Conservation (phyloP, 75 land plant species). For the Pinus tabuliformis region DNA sequence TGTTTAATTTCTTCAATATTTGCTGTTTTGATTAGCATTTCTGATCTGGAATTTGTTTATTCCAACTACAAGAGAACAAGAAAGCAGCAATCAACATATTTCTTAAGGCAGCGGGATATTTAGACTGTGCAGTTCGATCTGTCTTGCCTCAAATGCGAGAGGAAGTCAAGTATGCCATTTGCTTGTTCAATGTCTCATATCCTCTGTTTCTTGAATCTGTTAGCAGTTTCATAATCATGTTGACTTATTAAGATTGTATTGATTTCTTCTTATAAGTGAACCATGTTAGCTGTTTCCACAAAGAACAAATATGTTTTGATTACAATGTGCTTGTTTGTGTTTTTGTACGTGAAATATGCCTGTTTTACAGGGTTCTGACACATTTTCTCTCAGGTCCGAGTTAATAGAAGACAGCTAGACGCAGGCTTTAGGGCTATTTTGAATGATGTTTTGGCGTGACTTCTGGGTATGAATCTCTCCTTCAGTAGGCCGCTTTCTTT, state of each 20-base stretch:
- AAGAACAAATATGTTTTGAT: constrained; percentile 8
- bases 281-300: neutral
- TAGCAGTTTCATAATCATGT: neutral
- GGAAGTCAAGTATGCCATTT: constrained; percentile 46
- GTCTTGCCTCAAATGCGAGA: constrained; percentile 64
- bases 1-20: neutral
- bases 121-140: constrained; percentile 64
- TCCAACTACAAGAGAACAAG: constrained; percentile 9
- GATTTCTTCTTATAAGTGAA: neutral
- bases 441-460: too few species aligned
- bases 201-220: neutral
- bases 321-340: neutral
- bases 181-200: neutral
- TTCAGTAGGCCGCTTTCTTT: too few species aligned
- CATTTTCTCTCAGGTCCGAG: too few species aligned
- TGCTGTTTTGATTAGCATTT: neutral
- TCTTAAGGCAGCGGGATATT: constrained; percentile 80
- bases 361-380: neutral
- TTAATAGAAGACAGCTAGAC: too few species aligned
- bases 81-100: constrained; percentile 27
- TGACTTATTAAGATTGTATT: neutral
- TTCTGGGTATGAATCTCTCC: too few species aligned
- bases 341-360: neutral
- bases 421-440: too few species aligned
- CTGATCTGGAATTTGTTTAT: constrained; percentile 6